phyloP scores from a whole-genome alignment of 129 eudicot species.

The Smallanthus sonchifolius region DNA sequence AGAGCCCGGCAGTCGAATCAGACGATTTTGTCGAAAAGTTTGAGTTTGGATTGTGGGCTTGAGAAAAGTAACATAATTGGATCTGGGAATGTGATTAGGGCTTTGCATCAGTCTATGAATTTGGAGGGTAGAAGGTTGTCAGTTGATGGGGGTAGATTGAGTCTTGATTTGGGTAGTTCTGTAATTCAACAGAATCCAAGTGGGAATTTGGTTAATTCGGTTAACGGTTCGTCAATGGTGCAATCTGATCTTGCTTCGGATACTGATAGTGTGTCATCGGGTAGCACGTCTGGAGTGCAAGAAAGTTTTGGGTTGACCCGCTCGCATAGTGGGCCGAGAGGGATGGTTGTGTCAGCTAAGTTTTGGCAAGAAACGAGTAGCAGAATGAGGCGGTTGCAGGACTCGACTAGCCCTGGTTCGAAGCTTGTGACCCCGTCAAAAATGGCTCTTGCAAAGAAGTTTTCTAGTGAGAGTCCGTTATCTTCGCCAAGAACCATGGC shows the following conservation, averaged over 20 bases:
- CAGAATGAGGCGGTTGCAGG: constrained; percentile 77
- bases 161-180: constrained; percentile 55
- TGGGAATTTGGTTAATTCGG: constrained; percentile 44
- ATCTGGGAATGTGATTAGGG: constrained; percentile 60
- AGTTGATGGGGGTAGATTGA: constrained; percentile 64
- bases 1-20: constrained; percentile 42
- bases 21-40: constrained; percentile 50
- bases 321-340: constrained; percentile 41
- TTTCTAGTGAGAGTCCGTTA: constrained; percentile 48
- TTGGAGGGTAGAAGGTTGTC: constrained; percentile 56
- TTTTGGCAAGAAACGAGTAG: constrained; percentile 96
- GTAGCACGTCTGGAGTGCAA: constrained; percentile 82
- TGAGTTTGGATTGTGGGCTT: constrained; percentile 47
- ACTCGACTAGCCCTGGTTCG: constrained; percentile 65
- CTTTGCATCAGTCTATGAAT: constrained; percentile 58
- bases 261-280: constrained; percentile 92
- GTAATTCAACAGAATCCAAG: constrained; percentile 27
- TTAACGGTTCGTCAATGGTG: constrained; percentile 35
- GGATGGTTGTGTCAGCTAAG: constrained; percentile 60
- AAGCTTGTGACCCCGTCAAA: constrained; percentile 65
- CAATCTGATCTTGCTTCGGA: constrained; percentile 78
- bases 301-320: constrained; percentile 43
- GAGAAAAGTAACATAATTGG: constrained; percentile 40
- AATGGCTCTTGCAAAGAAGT: constrained; percentile 46
- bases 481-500: constrained; percentile 73